These are phyloP conservation scores for Acacia pycnantha DNA, from an alignment of 331 rosid species.

Conservation along the genomic window DNA sequence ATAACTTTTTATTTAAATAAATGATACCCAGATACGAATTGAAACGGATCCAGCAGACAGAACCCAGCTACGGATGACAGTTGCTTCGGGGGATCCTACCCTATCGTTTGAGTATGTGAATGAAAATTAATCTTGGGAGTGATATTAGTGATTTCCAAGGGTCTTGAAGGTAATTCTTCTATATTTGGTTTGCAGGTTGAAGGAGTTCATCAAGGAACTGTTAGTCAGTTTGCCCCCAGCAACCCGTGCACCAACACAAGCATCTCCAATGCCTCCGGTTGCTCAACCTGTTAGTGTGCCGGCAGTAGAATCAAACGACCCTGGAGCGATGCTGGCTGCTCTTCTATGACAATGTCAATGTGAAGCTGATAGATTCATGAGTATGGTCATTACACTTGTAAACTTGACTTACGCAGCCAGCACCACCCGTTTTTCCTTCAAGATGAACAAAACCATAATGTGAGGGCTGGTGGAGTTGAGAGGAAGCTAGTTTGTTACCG, in stretches of 20 bases:
- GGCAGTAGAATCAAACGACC: conserved; percentile 57
- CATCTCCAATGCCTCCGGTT: conserved; percentile 48
- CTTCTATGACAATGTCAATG: conserved; percentile 57
- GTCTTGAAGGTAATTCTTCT: conserved; percentile 23
- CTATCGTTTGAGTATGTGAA: conserved; percentile 82
- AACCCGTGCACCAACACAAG: conserved; percentile 43
- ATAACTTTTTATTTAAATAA: conserved; percentile 25
- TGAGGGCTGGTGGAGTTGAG: conserved; percentile 81
- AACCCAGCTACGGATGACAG: conserved; percentile 97
- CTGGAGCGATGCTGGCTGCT: conserved; percentile 96
- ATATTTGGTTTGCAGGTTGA: conserved; percentile 68
- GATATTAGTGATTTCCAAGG: background rate
- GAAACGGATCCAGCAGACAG: conserved; percentile 99
- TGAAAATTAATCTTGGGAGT: background rate
- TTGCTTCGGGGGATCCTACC: conserved; percentile 92
- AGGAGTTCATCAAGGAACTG: conserved; percentile 94
- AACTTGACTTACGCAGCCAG: conserved; percentile 69
- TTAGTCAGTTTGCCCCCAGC: conserved; percentile 59
- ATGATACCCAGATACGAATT: conserved; percentile 63
- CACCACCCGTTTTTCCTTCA: conserved; percentile 37
- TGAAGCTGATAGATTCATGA: conserved; percentile 30
- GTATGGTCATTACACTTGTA: conserved; percentile 52
- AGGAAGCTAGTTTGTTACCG: conserved; percentile 52
- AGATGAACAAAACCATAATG: conserved; percentile 44
- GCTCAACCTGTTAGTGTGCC: conserved; percentile 50